A percentile compares a stretch with the other conserved stretches of the same genome.
These are phyloP conservation scores for Colletotrichum lini DNA, from an alignment of 2,329 filamentous ascomycete genomes.

Conservation along the genomic window DNA sequence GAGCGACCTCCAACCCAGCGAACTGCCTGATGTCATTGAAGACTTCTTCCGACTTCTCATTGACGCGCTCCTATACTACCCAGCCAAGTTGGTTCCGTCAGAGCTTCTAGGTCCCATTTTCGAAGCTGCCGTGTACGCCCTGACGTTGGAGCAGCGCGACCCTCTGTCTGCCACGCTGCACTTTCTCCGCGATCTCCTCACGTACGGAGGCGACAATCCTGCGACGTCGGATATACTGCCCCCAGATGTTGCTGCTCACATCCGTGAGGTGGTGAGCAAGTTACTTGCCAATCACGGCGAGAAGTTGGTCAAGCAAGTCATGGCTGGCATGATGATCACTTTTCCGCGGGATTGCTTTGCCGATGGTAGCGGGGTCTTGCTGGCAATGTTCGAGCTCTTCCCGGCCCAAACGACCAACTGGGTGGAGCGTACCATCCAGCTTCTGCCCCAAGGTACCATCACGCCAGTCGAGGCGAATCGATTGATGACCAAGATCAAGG, in stretches of 20 bases:
- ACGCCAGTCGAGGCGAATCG: slow-evolving; percentile 85
- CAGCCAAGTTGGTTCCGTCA: slow-evolving; percentile 85
- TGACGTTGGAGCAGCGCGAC: slow-evolving; percentile 91
- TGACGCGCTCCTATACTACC: slow-evolving; percentile 94
- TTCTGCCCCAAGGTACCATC: slow-evolving; percentile 87
- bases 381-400: slow-evolving; percentile 89
- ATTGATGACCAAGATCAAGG: slow-evolving; percentile 84
- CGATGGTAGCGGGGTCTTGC: slow-evolving; percentile 92
- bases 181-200: slow-evolving; percentile 91
- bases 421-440: slow-evolving; percentile 86
- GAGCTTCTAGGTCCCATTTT: slow-evolving; percentile 86
- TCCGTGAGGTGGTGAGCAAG: slow-evolving; percentile 80
- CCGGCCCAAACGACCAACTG: slow-evolving; percentile 84
- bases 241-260: slow-evolving; percentile 74
- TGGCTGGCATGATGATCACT: slow-evolving; percentile 99
- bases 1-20: slow-evolving; percentile 81
- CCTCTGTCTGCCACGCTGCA: slow-evolving; percentile 93
- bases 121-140: slow-evolving; percentile 86
- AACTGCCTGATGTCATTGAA: slow-evolving; percentile 89
- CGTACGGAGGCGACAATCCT: slow-evolving; percentile 85
- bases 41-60: slow-evolving; percentile 96
- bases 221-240: slow-evolving; percentile 72
- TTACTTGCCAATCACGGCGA: slow-evolving; percentile 81
- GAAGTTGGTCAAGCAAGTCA: slow-evolving; percentile 85
- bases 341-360: slow-evolving; percentile 97